Evolutionary conservation across 306 rosid species (phyloP), one percentile per base, ranked within the genome.

Genomic region (Corylus americana): DNA sequence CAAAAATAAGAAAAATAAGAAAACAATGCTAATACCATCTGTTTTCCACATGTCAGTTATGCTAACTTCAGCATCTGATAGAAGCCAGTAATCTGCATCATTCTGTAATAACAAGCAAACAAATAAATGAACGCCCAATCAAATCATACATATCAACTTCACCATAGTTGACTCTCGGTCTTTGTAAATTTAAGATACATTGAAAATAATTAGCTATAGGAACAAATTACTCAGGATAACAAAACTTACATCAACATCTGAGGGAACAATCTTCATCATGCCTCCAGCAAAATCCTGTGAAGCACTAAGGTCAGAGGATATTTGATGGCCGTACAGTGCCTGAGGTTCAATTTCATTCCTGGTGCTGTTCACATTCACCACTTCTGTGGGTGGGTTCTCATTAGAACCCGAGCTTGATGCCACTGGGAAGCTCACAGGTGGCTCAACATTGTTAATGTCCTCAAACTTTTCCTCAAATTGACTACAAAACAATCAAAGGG

Each of bases 401-500:
- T 77, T 91, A 74, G 97, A 90, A 74, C 87, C 96, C 57, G 94
- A 93, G 88, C 93, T 92, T 54, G 99, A 93, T 80, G 91, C 90
- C 83, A 84, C 76, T 77, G 93, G 96, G 79, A 91, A 64, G 90
- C 82, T 89, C 55, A 49, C 79, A 17, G 97, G 88, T 77, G 89
- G 92, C 80, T 86, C 96, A 47, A 76, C 81, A 1, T 85, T 88
- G 79, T 90, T 89, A 88, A 86, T 63, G 77, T 91, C 99, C 86
- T 96, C 99, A 81, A 93, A 93, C 74, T 93, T 96, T 88, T 96
- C 99, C 88, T 93, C 99, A 67, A 96, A 96, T 87, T 93, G 96
- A 89, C 99, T 96, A 77, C 49, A 68, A 74, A 85, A 42, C 29
- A 83, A 73, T 81, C 76, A 69, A 73, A 67, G 29, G 67, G 67